These are phyloP conservation scores for Candida ortonii DNA, from an alignment of 805 yeast species.

Conservation along the genomic window DNA sequence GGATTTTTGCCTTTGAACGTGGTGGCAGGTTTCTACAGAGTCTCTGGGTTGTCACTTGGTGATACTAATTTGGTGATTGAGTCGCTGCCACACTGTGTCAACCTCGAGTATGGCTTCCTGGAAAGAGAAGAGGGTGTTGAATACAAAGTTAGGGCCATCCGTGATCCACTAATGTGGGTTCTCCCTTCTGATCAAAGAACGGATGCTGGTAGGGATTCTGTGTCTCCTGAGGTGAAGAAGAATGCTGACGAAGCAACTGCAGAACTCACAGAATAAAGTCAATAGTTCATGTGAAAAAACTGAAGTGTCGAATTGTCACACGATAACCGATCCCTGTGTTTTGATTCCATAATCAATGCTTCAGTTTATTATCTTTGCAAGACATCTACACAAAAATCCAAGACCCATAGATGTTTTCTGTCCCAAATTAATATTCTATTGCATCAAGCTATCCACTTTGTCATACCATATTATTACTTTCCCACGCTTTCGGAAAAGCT, in stretches of 20 bases:
- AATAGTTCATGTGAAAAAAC: no score
- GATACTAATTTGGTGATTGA: conserved; percentile 50
- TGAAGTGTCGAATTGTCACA: no score
- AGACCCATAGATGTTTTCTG: no score
- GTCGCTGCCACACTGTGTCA: conserved; percentile 52
- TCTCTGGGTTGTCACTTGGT: conserved; percentile 61
- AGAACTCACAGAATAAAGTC: no score
- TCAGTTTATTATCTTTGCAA: no score
- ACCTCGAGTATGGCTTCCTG: conserved; percentile 38
- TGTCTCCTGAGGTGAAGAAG: conserved; percentile 15
- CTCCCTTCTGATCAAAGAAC: conserved; percentile 51
- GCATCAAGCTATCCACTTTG: no score
- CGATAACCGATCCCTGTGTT: no score
- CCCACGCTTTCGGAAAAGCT: no score
- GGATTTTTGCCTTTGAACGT: conserved; percentile 69
- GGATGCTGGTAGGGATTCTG: conserved; percentile 41
- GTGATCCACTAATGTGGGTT: conserved; percentile 66
- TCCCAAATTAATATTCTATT: no score
- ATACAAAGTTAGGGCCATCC: conserved; percentile 55
- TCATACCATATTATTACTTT: no score
- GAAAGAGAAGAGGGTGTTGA: conserved; percentile 38
- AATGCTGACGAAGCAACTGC: conserved; percentile 11
- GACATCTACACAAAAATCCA: no score
- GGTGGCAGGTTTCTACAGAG: conserved; percentile 71
- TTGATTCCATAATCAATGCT: no score